Evolutionary conservation across 2,329 filamentous ascomycete genomes (phyloP).

Genomic region (Sporothrix protearum): DNA sequence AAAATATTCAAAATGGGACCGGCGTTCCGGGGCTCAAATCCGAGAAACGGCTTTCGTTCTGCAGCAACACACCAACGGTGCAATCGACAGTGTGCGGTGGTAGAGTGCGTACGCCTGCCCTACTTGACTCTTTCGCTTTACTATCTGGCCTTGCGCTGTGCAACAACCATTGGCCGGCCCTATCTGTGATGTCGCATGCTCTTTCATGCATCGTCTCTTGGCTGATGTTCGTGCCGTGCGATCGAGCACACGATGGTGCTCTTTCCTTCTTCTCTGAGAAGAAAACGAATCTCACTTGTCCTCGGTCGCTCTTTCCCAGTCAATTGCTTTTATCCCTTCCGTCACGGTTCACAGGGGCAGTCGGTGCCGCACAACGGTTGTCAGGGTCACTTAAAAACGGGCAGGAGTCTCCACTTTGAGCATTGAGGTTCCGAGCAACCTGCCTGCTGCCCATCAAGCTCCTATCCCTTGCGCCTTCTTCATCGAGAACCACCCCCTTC

Average conservation of each 20-base stretch:
- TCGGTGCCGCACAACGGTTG: slow-evolving; percentile 14
- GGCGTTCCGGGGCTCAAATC: background rate
- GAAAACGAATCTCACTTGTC: background rate
- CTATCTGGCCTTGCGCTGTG: background rate
- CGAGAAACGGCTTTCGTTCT: background rate
- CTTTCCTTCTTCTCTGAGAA: background rate
- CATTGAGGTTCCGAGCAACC: background rate
- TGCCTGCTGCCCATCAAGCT: background rate
- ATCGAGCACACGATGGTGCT: background rate
- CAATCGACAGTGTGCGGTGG: background rate
- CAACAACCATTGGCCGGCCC: background rate
- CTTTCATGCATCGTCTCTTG: background rate
- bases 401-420: slow-evolving; percentile 1
- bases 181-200: background rate
- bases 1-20: background rate
- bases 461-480: slow-evolving; percentile 4
- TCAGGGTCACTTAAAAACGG: slow-evolving; percentile 7
- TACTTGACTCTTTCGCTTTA: background rate
- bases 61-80: slow-evolving; percentile 5
- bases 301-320: background rate
- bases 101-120: background rate
- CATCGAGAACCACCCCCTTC: background rate
- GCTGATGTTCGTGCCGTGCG: background rate
- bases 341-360: background rate
- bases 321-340: background rate